A percentile compares a stretch with the other conserved stretches of the same genome.
These are phyloP conservation scores for Alternaria consortialis DNA, from an alignment of 2,329 filamentous ascomycete genomes.

Conservation along the genomic window DNA sequence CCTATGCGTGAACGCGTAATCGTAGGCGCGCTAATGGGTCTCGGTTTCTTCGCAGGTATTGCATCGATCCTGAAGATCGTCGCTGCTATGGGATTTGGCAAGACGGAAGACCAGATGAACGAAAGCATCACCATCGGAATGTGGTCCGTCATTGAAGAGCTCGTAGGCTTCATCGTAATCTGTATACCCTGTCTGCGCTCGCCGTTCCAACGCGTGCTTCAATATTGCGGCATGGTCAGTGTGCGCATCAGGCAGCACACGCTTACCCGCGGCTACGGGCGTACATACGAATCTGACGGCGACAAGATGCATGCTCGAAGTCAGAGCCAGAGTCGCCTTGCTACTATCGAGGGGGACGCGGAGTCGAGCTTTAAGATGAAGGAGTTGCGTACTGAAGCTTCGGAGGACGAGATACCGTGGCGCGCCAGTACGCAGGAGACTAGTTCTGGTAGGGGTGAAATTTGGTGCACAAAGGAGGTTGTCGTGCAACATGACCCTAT, in stretches of 20 bases:
- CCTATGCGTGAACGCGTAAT: slow-evolving; percentile 29
- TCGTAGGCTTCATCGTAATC: slow-evolving; percentile 32
- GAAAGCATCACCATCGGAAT: slow-evolving; percentile 28
- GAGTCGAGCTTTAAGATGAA: slow-evolving; percentile 13
- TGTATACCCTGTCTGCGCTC: slow-evolving; percentile 35
- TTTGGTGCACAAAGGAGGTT: slow-evolving; percentile 25
- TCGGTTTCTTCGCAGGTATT: slow-evolving; percentile 34
- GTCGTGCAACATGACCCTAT: slow-evolving; percentile 17
- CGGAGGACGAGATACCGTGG: slow-evolving; percentile 11
- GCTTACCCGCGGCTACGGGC: slow-evolving; percentile 14
- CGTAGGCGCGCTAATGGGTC: slow-evolving; percentile 24
- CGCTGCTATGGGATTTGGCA: slow-evolving; percentile 23
- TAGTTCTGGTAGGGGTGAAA: slow-evolving; percentile 9
- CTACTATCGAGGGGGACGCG: background rate
- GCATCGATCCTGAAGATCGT: slow-evolving; percentile 31
- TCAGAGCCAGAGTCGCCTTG: slow-evolving; percentile 11
- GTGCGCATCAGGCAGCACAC: slow-evolving; percentile 8
- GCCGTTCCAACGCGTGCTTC: slow-evolving; percentile 25
- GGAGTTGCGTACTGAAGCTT: slow-evolving; percentile 8
- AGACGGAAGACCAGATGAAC: slow-evolving; percentile 21
- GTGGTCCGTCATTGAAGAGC: slow-evolving; percentile 36
- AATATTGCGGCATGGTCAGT: slow-evolving; percentile 18
- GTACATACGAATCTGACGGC: background rate
- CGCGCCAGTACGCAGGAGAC: background rate
- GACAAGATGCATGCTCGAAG: background rate